phyloP scores from a whole-genome alignment of 2,329 filamentous ascomycete species.

The Emergomyces africanus region DNA sequence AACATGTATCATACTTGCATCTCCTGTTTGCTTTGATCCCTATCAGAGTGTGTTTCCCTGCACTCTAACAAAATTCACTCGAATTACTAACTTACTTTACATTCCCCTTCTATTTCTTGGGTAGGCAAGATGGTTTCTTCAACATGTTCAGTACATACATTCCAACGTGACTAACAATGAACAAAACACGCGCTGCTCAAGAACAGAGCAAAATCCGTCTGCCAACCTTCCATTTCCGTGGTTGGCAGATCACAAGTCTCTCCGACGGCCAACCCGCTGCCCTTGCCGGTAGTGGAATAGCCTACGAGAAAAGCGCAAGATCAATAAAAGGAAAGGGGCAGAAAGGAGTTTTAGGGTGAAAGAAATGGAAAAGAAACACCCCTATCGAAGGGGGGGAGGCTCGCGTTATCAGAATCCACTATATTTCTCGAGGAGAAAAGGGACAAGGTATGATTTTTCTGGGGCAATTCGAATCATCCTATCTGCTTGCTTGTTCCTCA shows the following conservation, averaged over 20 bases:
- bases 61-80: background rate
- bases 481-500: background rate
- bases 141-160: conserved; percentile 7
- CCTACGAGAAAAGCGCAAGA: conserved; percentile 35
- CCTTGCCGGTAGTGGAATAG: background rate
- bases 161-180: background rate
- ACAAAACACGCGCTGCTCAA: conserved; percentile 31
- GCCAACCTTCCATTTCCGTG: conserved; percentile 31
- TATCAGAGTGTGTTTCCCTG: background rate
- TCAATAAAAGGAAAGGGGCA: conserved; percentile 21
- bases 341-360: conserved; percentile 12
- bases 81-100: background rate
- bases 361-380: background rate
- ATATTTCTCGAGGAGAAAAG: background rate
- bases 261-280: conserved; percentile 8
- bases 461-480: background rate
- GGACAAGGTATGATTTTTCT: background rate
- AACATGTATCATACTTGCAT: conserved; percentile 6
- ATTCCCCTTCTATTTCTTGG: conserved; percentile 11
- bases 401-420: background rate
- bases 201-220: conserved; percentile 41
- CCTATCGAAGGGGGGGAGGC: background rate
- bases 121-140: conserved; percentile 4
- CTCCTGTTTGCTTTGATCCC: background rate
- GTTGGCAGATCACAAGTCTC: conserved; percentile 41